Conservation (phyloP, 2,329 filamentous ascomycete species). For the Aspergillus piperis region DNA sequence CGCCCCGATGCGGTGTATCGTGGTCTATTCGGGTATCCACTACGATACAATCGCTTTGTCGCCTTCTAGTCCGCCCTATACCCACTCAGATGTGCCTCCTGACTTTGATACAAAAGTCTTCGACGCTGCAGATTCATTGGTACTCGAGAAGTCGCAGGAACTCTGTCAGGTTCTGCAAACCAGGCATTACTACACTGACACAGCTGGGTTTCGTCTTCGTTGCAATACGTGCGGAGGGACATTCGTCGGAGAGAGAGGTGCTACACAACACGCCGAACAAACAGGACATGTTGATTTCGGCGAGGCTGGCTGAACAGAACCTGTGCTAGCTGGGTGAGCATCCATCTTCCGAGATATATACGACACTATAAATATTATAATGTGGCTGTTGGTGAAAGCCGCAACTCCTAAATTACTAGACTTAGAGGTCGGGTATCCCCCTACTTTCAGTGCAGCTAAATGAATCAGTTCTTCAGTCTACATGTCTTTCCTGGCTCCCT, state of each 20-base stretch:
- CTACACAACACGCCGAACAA: constrained; percentile 47
- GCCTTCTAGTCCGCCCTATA: constrained; percentile 59
- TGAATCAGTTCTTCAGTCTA: no score
- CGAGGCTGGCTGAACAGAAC: constrained; percentile 39
- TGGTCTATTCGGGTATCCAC: constrained; percentile 90
- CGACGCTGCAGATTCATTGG: constrained; percentile 56
- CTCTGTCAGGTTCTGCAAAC: constrained; percentile 68
- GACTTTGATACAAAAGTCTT: constrained; percentile 82
- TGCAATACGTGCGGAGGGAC: constrained; percentile 64
- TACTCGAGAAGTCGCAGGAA: constrained; percentile 62
- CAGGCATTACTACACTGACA: constrained; percentile 86
- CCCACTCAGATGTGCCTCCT: constrained; percentile 60
- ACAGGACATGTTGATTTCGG: constrained; percentile 54
- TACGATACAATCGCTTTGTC: constrained; percentile 87
- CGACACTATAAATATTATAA: background rate
- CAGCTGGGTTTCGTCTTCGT: constrained; percentile 72
- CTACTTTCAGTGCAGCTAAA: no score
- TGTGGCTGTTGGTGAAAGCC: no score
- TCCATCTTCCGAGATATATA: background rate
- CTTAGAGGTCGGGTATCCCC: no score
- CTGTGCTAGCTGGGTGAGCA: background rate
- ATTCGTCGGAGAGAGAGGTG: constrained; percentile 50
- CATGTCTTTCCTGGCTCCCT: background rate
- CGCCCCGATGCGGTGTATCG: constrained; percentile 67
- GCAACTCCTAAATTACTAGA: no score